Percentiles rank a stretch among this genome's conserved stretches.
Evolutionary conservation across 495 filamentous ascomycete genomes (phyloP).

Genomic region (Pyrenula aspistea): DNA sequence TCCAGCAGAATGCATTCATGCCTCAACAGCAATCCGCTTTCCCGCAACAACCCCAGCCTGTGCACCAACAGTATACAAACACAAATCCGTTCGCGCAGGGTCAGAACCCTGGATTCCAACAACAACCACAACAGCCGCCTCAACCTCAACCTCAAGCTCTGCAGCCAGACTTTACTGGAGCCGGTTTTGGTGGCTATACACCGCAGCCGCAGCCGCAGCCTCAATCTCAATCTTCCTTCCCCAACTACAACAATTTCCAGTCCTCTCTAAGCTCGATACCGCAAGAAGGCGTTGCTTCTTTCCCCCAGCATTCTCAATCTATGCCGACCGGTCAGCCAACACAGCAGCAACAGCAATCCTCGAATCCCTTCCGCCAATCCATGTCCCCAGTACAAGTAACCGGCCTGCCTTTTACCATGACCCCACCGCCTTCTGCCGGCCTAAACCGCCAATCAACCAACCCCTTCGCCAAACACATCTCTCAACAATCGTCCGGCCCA

Average conservation of each 20-base stretch:
- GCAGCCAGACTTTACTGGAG: conserved; percentile 57
- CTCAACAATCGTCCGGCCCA: conserved; percentile 22
- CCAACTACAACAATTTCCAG: conserved; percentile 24
- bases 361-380: conserved; percentile 83
- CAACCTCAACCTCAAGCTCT: conserved; percentile 20
- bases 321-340: conserved; percentile 13
- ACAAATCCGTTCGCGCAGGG: conserved; percentile 43
- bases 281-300: conserved; percentile 46
- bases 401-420: conserved; percentile 21
- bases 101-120: conserved; percentile 19
- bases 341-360: conserved; percentile 45
- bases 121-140: conserved; percentile 25
- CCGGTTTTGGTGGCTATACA: conserved; percentile 80
- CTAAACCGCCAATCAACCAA: conserved; percentile 65
- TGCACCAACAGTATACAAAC: conserved; percentile 27
- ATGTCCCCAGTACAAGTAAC: conserved; percentile 38
- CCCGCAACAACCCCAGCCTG: conserved; percentile 14
- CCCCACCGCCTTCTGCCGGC: conserved; percentile 22
- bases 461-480: conserved; percentile 56
- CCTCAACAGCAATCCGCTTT: conserved; percentile 20
- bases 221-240: conserved; percentile 20
- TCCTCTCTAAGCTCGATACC: conserved; percentile 45
- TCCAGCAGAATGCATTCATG: conserved; percentile 17
- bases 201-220: conserved; percentile 45
- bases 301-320: conserved; percentile 35